These are phyloP conservation scores for Senna siamea DNA, from an alignment of 306 rosid species.

Conservation along the genomic window DNA sequence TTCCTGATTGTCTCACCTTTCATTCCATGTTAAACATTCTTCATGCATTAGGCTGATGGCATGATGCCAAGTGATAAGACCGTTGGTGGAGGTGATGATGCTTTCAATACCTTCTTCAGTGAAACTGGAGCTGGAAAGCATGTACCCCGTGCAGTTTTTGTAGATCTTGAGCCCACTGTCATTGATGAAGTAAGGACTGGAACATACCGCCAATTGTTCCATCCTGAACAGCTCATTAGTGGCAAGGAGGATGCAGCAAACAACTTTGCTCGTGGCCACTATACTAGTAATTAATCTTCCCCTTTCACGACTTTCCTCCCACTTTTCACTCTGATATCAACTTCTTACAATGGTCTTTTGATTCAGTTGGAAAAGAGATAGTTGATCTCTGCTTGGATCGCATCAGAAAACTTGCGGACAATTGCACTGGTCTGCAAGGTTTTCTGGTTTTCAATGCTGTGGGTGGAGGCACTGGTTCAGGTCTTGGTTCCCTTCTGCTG, in stretches of 20 bases:
- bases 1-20: not conserved
- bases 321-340: not conserved
- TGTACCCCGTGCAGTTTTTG: conserved; percentile 80
- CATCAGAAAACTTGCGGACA: conserved; percentile 80
- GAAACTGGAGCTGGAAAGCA: conserved; percentile 92
- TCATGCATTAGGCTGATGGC: conserved; percentile 67
- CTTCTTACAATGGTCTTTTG: not conserved
- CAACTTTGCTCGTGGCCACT: conserved; percentile 90
- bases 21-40: not conserved
- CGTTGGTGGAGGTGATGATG: conserved; percentile 68
- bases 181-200: conserved; percentile 64
- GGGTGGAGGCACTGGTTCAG: conserved; percentile 89
- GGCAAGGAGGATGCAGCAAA: conserved; percentile 92
- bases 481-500: conserved; percentile 78
- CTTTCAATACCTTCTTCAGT: conserved; percentile 86
- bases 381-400: conserved; percentile 89
- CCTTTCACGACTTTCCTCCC: not conserved
- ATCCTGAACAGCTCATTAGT: conserved; percentile 85
- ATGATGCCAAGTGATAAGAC: conserved; percentile 71
- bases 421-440: conserved; percentile 89
- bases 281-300: conserved; percentile 59
- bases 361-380: conserved; percentile 83
- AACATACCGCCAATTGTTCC: conserved; percentile 73
- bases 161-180: conserved; percentile 89
- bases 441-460: conserved; percentile 84